Conservation (phyloP, 2,329 filamentous ascomycete genomes). For the Calonectria naviculata region DNA sequence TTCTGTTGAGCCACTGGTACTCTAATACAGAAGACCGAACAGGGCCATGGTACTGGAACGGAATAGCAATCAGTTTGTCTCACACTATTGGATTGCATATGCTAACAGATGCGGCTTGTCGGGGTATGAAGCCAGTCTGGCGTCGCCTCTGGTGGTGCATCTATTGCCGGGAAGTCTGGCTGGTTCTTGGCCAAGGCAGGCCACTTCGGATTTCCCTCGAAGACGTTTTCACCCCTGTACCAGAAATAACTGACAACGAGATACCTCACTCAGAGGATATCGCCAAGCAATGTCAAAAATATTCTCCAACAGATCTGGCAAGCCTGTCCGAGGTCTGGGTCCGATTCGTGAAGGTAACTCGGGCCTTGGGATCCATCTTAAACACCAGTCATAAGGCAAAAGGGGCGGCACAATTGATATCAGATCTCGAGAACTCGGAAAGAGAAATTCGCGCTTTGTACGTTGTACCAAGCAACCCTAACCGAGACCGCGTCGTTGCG, state of each 20-base stretch:
- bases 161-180: conserved; percentile 27
- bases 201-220: conserved; percentile 25
- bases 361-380: conserved; percentile 2
- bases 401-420: background rate
- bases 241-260: background rate
- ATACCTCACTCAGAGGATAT: background rate
- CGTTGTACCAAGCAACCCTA: background rate
- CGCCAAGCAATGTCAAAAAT: background rate
- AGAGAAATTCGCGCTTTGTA: background rate
- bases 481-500: background rate
- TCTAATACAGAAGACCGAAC: conserved; percentile 52
- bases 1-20: conserved; percentile 56
- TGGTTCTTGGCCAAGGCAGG: conserved; percentile 25
- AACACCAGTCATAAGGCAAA: conserved; percentile 5
- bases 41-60: conserved; percentile 58
- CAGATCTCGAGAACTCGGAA: conserved; percentile 2
- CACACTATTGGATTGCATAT: conserved; percentile 56
- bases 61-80: conserved; percentile 54
- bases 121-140: conserved; percentile 5
- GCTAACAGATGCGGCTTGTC: conserved; percentile 16
- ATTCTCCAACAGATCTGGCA: background rate
- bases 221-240: conserved; percentile 10
- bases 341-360: background rate
- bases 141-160: conserved; percentile 30
- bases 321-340: conserved; percentile 1